These are phyloP conservation scores for Dunaliella primolecta DNA, from an alignment of 139 green algal genomes.

Conservation along the genomic window DNA sequence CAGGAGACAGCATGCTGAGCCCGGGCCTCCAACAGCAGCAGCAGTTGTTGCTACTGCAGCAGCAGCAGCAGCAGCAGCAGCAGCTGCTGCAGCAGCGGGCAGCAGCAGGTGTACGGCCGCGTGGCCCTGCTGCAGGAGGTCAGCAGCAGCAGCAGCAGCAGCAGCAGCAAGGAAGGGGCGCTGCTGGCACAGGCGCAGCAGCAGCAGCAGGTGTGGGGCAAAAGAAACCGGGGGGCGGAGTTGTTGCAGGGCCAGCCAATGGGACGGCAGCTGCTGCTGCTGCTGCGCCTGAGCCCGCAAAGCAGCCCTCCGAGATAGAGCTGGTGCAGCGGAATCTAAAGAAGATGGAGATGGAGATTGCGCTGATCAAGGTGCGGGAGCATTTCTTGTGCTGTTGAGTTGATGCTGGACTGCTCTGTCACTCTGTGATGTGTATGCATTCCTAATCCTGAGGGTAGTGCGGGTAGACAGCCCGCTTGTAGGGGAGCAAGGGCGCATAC, in stretches of 20 bases:
- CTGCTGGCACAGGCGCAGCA: background rate
- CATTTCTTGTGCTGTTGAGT: too few relatives aligned
- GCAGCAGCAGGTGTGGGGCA: background rate
- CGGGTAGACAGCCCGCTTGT: too few relatives aligned
- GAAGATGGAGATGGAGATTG: conserved; percentile 4
- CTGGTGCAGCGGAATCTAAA: background rate
- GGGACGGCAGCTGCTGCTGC: background rate
- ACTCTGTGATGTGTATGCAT: too few relatives aligned
- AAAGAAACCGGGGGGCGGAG: background rate
- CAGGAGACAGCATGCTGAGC: background rate
- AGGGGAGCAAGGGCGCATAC: too few relatives aligned
- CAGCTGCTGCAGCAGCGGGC: background rate
- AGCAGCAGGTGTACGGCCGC: background rate
- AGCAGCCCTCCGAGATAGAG: background rate
- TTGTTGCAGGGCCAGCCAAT: background rate
- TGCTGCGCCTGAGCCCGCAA: background rate
- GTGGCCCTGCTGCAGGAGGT: background rate
- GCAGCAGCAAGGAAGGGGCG: background rate
- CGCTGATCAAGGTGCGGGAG: background rate
- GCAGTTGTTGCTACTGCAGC: background rate
- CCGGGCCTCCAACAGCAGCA: background rate
- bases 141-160: background rate
- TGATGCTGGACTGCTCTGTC: too few relatives aligned
- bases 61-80: background rate
- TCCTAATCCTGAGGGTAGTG: too few relatives aligned